Base-by-base conservation (phyloP, 371 early-diverging fungal genomes). In the Lichtheimia ramosa region DNA sequence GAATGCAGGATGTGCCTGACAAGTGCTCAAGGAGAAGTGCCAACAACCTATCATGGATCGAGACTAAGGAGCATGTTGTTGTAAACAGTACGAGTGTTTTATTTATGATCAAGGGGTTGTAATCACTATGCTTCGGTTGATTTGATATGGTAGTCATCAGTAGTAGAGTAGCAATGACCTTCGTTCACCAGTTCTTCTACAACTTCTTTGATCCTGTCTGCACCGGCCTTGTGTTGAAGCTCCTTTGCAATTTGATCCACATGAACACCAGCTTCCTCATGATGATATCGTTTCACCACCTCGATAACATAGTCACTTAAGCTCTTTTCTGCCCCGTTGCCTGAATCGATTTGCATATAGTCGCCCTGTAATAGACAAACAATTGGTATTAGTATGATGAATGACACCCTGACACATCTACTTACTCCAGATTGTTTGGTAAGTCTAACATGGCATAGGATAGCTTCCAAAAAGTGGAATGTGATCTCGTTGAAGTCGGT, bases 401-500 rank as follows among this genome's bases (percentile, higher is more conserved):
- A 34, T 25, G 2, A 5, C 25, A 25, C 5, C 2, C 5, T 25
- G 25, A 3, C 25, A 5, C 25, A 25, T 25, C 2, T 25, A 21
- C 41, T 20, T 34, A n/a, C 27, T 49, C 56, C 34, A 5, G 46
- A 46, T 46, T 15, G n/a, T 6, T 74, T 77, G 24, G 80, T 74
- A 27, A 79, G 71, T 25, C 63, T 61, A 50, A 90, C 60, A 62
- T 93, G 93, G 8, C 75, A 77, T 28, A 82, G 65, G 20, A 87
- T 79, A 43, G 82, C 83, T 41, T 90, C 85, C 41, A 92, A 59
- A 24, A 81, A 80, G 69, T 93, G 94, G 60, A 77, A 85, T 0
- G 86, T 79, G 49, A 93, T 77, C 68, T 94, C 94, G 69, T 95
- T 91, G 59, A 80, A 81, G 43, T 87, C 82, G 5, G 65, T 77